Evolutionary conservation across 2,329 filamentous ascomycete genomes (phyloP), one percentile per base, ranked within the genome.

Genomic region (Knoxdaviesia proteae): DNA sequence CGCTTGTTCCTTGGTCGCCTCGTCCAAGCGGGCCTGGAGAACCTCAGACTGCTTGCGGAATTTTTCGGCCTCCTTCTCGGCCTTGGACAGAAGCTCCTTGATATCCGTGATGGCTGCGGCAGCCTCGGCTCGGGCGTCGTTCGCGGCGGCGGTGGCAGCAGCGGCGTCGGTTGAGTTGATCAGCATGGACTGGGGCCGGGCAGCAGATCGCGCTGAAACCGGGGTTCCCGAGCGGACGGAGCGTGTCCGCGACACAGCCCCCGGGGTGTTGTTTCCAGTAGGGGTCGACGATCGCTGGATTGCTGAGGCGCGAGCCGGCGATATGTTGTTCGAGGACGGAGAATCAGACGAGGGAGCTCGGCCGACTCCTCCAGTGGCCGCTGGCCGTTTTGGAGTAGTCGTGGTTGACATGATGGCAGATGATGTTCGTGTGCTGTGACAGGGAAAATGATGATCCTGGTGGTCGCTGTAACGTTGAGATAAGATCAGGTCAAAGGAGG

Each of bases 11-110:
- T 74, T 73, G 45, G 80, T 62, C 39, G 84, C 75, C 50, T 96
- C 88, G 54, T 96, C 86, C 6, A 96, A 69, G 51, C 83, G 77
- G 49, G 80, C 71, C 61, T 94, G 84, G 49, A 96, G 63, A 39
- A 93, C 78, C 46, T 90, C 81, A 43, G 77, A 65, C 61, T 94
- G 84, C 59, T 87, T 88, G 61, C 80, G 77, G 57, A 77, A 80
- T 53, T 86, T 77, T 51, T 90, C 83, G 1, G 80, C 80, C 36
- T 73, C 66, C 41, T 67, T 70, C 60, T 94, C 88, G 29, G 86
- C 81, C 58, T 80, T 83, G 52, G 82, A 73, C 41, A 94, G 67
- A 45, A 84, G 77, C 49, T 84, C 77, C 60, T 84, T 86, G 46
- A 94, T 64, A 49, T 94, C 86, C 49, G 92, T 83, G 45, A 94